These are phyloP conservation scores for Sarcocystis neurona DNA, from an alignment of 169 alveolate species.

Conservation along the genomic window DNA sequence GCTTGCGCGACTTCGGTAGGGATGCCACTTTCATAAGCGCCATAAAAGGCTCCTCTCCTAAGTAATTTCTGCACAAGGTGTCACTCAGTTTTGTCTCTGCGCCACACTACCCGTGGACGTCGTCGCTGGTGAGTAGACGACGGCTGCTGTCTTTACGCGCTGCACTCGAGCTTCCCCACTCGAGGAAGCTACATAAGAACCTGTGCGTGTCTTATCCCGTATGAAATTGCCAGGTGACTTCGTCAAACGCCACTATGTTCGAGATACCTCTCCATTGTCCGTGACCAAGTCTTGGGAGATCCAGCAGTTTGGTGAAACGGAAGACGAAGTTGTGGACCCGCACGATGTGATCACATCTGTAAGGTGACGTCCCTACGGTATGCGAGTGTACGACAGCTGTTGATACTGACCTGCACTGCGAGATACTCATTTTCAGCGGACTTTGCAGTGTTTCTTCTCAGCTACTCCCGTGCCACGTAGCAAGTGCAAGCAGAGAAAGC, in stretches of 20 bases:
- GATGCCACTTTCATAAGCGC: neutral
- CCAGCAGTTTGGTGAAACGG: conserved; percentile 10
- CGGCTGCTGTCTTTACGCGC: too few relatives aligned
- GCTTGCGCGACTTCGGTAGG: conserved; percentile 43
- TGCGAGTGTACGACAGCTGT: neutral
- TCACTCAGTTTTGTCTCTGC: neutral
- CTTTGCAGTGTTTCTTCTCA: too few relatives aligned
- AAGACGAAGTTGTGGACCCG: conserved; percentile 36
- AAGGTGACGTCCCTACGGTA: neutral
- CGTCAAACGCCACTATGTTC: conserved; percentile 24
- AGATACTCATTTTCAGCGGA: too few relatives aligned
- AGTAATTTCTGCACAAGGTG: neutral
- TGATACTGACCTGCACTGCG: too few relatives aligned
- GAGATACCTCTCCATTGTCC: conserved; percentile 9
- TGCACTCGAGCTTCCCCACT: too few relatives aligned
- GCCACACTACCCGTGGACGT: neutral
- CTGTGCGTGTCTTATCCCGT: neutral
- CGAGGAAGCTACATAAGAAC: neutral
- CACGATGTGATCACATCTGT: neutral
- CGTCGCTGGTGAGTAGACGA: neutral
- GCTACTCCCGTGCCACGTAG: too few relatives aligned
- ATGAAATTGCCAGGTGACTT: conserved; percentile 1
- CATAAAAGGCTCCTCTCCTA: neutral
- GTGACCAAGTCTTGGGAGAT: conserved; percentile 35
- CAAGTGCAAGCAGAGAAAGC: too few relatives aligned